These are phyloP conservation scores for Solanum tarijense DNA, from an alignment of 257 asterid species.

Conservation along the genomic window DNA sequence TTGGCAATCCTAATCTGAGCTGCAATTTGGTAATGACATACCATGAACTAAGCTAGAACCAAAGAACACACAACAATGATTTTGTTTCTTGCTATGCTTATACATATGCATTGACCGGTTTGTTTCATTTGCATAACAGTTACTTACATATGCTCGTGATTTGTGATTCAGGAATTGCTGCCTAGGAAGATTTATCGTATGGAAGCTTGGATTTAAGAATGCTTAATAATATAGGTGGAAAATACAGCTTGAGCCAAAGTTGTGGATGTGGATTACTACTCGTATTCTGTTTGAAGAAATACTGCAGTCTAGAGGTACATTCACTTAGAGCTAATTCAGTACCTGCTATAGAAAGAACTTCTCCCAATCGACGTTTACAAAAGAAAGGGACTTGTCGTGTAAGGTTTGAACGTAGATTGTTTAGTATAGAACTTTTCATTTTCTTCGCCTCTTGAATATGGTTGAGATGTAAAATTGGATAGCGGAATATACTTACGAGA, in stretches of 20 bases:
- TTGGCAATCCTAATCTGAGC: not conserved
- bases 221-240: slow-evolving; percentile 33
- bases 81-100: not conserved
- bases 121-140: not conserved
- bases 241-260: slow-evolving; percentile 20
- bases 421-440: slow-evolving; percentile 27
- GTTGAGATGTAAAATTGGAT: slow-evolving; percentile 40
- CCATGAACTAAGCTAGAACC: not conserved
- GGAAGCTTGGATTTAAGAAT: slow-evolving; percentile 13
- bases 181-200: slow-evolving; percentile 32
- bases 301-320: slow-evolving; percentile 23
- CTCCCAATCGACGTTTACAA: slow-evolving; percentile 19
- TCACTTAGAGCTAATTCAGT: slow-evolving; percentile 22
- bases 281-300: slow-evolving; percentile 18
- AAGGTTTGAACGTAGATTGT: slow-evolving; percentile 37
- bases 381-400: slow-evolving; percentile 21
- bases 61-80: not conserved
- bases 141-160: not conserved
- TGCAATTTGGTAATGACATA: not conserved
- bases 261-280: slow-evolving; percentile 17
- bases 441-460: slow-evolving; percentile 10
- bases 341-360: slow-evolving; percentile 31
- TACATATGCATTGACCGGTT: not conserved
- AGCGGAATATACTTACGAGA: slow-evolving; percentile 22
- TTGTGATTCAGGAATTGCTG: slow-evolving; percentile 52